A percentile compares a stretch with the other conserved stretches of the same genome.
These are phyloP conservation scores for Boletus rubroflammeus DNA, from an alignment of 768 basidiomycete genomes.

Conservation along the genomic window DNA sequence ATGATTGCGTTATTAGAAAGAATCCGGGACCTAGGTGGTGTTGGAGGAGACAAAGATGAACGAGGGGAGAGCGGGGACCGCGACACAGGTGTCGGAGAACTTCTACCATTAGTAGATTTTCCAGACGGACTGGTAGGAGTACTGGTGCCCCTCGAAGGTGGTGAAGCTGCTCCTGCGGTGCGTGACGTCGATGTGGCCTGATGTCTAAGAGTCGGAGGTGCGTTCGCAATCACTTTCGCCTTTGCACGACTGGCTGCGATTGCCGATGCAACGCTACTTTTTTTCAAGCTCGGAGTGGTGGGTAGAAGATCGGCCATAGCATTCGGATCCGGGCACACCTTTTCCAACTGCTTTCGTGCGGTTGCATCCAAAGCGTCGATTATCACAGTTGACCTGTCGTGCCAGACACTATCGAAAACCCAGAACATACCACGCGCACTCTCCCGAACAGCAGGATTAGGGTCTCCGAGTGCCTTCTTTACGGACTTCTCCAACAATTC, in stretches of 20 bases:
- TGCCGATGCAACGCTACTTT: conserved; percentile 78
- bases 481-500: conserved; percentile 74
- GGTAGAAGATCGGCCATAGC: conserved; percentile 39
- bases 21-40: conserved; percentile 40
- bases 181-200: conserved; percentile 75
- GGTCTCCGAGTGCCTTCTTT: conserved; percentile 69
- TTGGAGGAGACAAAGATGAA: conserved; percentile 45
- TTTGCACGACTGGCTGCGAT: conserved; percentile 90
- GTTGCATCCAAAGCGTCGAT: conserved; percentile 62
- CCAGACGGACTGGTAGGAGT: conserved; percentile 43
- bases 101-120: conserved; percentile 37
- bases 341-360: conserved; percentile 82
- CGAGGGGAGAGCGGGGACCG: conserved; percentile 50
- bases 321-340: conserved; percentile 66
- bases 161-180: conserved; percentile 42
- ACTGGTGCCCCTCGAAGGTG: conserved; percentile 36
- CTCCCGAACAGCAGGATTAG: conserved; percentile 78
- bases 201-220: conserved; percentile 76
- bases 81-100: conserved; percentile 36
- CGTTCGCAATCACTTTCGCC: conserved; percentile 77
- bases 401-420: conserved; percentile 76
- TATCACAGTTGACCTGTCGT: conserved; percentile 59
- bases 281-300: conserved; percentile 61
- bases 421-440: conserved; percentile 72
- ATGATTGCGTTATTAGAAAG: conserved; percentile 35